Evolutionary conservation across 2,329 filamentous ascomycete genomes (phyloP).

Genomic region (Sclerotinia sclerotiorum): DNA sequence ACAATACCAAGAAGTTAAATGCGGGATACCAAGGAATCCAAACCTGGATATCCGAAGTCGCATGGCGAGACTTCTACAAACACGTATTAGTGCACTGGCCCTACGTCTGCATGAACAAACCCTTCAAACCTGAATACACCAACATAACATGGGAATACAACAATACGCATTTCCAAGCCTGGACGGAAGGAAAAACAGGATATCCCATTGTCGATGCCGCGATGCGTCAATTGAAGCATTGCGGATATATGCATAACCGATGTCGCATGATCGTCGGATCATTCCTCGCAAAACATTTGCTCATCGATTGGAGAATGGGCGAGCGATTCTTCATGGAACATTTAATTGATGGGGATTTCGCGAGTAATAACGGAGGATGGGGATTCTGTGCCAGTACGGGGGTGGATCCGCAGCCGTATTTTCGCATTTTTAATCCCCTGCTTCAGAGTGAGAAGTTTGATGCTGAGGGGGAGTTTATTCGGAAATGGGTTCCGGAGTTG

Average conservation of each 20-base stretch:
- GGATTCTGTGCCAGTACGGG: conserved; percentile 62
- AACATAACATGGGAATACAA: conserved; percentile 83
- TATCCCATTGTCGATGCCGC: conserved; percentile 84
- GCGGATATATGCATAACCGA: conserved; percentile 82
- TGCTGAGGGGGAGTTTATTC: conserved; percentile 73
- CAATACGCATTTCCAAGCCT: conserved; percentile 65
- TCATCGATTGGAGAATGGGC: conserved; percentile 81
- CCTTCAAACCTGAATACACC: conserved; percentile 80
- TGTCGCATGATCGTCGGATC: conserved; percentile 81
- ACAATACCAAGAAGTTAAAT: conserved; percentile 65
- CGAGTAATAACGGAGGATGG: conserved; percentile 42
- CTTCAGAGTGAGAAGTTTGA: conserved; percentile 88
- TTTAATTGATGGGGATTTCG: conserved; percentile 43
- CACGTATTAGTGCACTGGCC: conserved; percentile 85
- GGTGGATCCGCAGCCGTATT: conserved; percentile 86
- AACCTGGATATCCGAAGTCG: conserved; percentile 78
- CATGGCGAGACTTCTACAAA: conserved; percentile 86
- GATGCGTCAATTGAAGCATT: conserved; percentile 71
- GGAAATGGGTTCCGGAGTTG: conserved; percentile 79
- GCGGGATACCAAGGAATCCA: conserved; percentile 64
- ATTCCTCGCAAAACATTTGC: conserved; percentile 76
- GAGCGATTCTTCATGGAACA: conserved; percentile 82
- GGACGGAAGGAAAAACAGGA: conserved; percentile 73
- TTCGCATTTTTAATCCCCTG: conserved; percentile 84
- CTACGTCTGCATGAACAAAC: conserved; percentile 75